Percentiles rank a stretch among this genome's conserved stretches.
Conservation (phyloP, 495 filamentous ascomycete genomes). For the Haplographium delicatum region DNA sequence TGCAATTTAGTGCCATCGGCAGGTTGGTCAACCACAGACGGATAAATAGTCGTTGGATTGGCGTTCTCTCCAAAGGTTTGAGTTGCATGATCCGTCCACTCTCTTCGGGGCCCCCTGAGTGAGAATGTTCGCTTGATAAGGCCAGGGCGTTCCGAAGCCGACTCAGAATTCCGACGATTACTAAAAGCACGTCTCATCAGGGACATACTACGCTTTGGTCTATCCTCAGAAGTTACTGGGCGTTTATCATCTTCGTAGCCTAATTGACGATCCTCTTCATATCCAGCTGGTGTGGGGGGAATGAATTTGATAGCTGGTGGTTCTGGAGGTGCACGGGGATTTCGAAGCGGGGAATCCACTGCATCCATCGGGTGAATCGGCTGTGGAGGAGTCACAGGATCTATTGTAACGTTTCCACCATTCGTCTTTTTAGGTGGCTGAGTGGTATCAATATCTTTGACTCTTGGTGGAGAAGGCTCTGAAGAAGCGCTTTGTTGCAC, state of each 20-base stretch:
- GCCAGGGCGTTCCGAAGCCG: conserved; percentile 34
- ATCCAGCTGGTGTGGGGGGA: conserved; percentile 59
- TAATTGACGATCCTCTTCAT: conserved; percentile 50
- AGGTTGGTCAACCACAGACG: conserved; percentile 35
- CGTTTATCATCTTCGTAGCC: conserved; percentile 27
- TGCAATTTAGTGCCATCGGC: conserved; percentile 57
- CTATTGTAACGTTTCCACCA: conserved; percentile 33
- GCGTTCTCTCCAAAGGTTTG: conserved; percentile 19
- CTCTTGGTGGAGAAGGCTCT: conserved; percentile 23
- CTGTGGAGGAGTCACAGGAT: conserved; percentile 42
- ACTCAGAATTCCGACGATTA: conserved; percentile 53
- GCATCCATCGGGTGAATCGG: conserved; percentile 39
- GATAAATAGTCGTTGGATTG: conserved; percentile 27
- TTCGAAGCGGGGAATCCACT: conserved; percentile 66
- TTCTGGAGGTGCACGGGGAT: conserved; percentile 65
- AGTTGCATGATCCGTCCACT: conserved; percentile 16
- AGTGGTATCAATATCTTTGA: conserved; percentile 23
- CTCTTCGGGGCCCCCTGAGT: conserved; percentile 18
- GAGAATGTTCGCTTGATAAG: conserved; percentile 39
- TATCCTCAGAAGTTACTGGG: conserved; percentile 24
- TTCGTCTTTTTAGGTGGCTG: conserved; percentile 30
- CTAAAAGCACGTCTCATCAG: conserved; percentile 55
- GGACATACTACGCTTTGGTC: conserved; percentile 37
- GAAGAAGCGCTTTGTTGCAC: conserved; percentile 59
- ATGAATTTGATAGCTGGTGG: conserved; percentile 63